phyloP scores from a whole-genome alignment of 2,329 filamentous ascomycete species.

The Alternaria rosae region DNA sequence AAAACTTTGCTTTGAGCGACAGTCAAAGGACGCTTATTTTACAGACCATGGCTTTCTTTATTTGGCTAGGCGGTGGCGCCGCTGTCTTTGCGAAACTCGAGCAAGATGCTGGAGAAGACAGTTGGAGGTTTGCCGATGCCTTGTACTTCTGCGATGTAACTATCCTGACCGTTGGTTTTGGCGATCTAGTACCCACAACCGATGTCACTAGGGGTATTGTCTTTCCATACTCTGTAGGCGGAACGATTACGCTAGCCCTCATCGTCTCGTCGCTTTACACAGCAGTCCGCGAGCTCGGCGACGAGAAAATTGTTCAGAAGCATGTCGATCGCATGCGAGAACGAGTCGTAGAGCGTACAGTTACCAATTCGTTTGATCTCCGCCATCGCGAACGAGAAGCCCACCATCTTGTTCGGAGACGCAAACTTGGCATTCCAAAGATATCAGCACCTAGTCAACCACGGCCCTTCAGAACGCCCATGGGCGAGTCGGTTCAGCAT shows the following conservation, averaged over 20 bases:
- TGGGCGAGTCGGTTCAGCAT: constrained; percentile 23
- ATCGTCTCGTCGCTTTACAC: constrained; percentile 81
- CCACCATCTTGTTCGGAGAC: constrained; percentile 30
- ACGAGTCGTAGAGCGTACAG: constrained; percentile 62
- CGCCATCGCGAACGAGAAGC: constrained; percentile 40
- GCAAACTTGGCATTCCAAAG: constrained; percentile 16
- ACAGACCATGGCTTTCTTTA: constrained; percentile 84
- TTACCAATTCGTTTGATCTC: constrained; percentile 61
- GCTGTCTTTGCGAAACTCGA: constrained; percentile 77
- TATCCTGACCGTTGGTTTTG: constrained; percentile 52
- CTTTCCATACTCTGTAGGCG: constrained; percentile 83
- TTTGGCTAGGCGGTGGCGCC: constrained; percentile 81
- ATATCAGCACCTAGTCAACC: constrained; percentile 40
- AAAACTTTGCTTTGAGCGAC: constrained; percentile 78
- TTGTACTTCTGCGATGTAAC: constrained; percentile 56
- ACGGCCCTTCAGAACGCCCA: constrained; percentile 29
- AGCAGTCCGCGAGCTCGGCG: constrained; percentile 66
- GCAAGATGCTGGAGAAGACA: constrained; percentile 46
- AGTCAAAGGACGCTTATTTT: constrained; percentile 88
- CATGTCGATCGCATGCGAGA: constrained; percentile 64
- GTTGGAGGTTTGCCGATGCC: constrained; percentile 78
- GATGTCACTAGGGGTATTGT: constrained; percentile 72
- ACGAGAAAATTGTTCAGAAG: constrained; percentile 67
- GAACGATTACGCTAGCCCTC: constrained; percentile 83
- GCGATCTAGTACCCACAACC: constrained; percentile 64